phyloP scores from a whole-genome alignment of 495 filamentous ascomycete genomes.

The Oidiodendron maius region DNA sequence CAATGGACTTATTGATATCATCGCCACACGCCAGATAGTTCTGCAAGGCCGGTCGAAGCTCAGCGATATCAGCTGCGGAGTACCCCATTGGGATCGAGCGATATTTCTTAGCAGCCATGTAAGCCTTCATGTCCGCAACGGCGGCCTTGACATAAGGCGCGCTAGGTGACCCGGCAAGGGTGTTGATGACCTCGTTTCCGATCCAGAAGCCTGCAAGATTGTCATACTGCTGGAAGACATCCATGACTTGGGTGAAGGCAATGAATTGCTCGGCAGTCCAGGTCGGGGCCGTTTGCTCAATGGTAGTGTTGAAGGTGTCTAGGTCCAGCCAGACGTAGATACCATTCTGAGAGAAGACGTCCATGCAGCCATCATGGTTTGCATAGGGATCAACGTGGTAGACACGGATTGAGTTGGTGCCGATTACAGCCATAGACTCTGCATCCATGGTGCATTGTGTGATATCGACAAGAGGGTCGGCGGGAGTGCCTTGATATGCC shows the following conservation, averaged over 20 bases:
- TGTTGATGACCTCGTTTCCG: slow-evolving; percentile 76
- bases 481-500: slow-evolving; percentile 58
- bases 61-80: slow-evolving; percentile 77
- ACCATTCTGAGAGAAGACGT: slow-evolving; percentile 56
- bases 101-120: slow-evolving; percentile 68
- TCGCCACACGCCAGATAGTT: slow-evolving; percentile 76
- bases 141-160: slow-evolving; percentile 80
- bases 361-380: slow-evolving; percentile 70
- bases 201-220: slow-evolving; percentile 80
- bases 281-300: slow-evolving; percentile 49
- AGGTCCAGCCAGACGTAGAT: slow-evolving; percentile 82
- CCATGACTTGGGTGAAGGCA: slow-evolving; percentile 63
- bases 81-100: slow-evolving; percentile 81
- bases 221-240: slow-evolving; percentile 70
- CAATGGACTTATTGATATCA: slow-evolving; percentile 61
- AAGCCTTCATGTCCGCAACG: slow-evolving; percentile 73
- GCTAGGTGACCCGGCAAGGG: slow-evolving; percentile 48
- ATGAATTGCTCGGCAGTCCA: slow-evolving; percentile 67
- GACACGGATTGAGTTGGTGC: slow-evolving; percentile 79
- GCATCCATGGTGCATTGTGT: slow-evolving; percentile 73
- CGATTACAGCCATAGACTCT: slow-evolving; percentile 68
- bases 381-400: slow-evolving; percentile 72
- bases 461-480: slow-evolving; percentile 69
- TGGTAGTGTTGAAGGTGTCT: slow-evolving; percentile 75
- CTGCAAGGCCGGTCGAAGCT: slow-evolving; percentile 75